Conservation (phyloP, 164 flowering plant species). For the Nymphaea colorata region DNA sequence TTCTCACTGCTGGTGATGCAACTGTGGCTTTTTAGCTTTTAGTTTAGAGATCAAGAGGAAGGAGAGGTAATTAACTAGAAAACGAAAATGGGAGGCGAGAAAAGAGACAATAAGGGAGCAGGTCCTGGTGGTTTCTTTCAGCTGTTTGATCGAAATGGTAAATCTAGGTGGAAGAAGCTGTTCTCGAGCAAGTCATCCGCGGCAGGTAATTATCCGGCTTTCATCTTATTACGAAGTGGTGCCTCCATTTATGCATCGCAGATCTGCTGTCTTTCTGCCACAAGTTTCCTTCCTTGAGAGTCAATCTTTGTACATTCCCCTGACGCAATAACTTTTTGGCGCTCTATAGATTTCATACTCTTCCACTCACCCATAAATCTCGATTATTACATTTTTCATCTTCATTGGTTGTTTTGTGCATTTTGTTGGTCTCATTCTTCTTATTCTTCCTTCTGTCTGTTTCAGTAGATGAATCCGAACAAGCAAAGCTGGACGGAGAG, state of each 20-base stretch:
- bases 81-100: neutral
- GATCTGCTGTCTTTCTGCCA: neutral
- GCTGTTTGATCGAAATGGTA: slow-evolving; percentile 87
- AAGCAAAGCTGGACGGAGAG: slow-evolving; percentile 48
- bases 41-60: too few species aligned
- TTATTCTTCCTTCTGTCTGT: slow-evolving; percentile 2
- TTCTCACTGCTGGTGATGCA: neutral
- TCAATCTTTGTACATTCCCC: too few species aligned
- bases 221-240: neutral
- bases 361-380: too few species aligned
- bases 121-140: slow-evolving; percentile 78
- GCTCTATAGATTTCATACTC: too few species aligned
- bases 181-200: slow-evolving; percentile 60
- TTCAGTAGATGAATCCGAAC: slow-evolving; percentile 48
- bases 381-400: neutral
- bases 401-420: neutral
- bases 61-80: too few species aligned
- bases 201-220: slow-evolving; percentile 32
- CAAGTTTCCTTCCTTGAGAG: too few species aligned
- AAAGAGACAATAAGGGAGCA: slow-evolving; percentile 18
- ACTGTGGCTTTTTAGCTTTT: too few species aligned
- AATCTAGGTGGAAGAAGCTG: slow-evolving; percentile 68
- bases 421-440: neutral
- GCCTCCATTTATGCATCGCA: neutral
- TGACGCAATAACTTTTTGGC: too few species aligned